Percentiles rank a stretch among this genome's conserved stretches.
Conservation (phyloP, 805 yeast genomes). For the Wickerhamomyces alni region DNA sequence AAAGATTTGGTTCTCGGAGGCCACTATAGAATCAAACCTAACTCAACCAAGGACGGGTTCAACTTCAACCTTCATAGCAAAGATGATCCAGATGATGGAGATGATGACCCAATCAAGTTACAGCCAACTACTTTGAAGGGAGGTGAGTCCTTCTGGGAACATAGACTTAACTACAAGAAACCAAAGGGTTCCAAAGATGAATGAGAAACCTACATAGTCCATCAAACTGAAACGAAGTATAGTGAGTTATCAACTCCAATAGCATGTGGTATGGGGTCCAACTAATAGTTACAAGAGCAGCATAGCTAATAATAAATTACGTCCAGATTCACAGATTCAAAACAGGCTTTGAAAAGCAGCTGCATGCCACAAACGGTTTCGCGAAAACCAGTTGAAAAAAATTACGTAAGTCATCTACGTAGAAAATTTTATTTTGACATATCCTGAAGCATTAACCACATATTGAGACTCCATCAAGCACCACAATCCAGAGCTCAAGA, state of each 20-base stretch:
- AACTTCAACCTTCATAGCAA: neutral
- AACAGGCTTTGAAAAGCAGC: no score
- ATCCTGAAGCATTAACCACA: neutral
- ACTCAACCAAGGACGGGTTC: neutral
- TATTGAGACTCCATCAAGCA: neutral
- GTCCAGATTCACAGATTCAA: no score
- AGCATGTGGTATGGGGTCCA: no score
- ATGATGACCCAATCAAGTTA: constrained; percentile 16
- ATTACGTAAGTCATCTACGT: neutral
- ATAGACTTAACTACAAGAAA: constrained; percentile 10
- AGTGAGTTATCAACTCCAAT: no score
- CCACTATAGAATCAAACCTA: constrained; percentile 28
- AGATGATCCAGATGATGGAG: constrained; percentile 18
- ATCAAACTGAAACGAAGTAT: no score
- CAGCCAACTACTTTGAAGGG: constrained; percentile 24
- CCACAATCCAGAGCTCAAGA: neutral
- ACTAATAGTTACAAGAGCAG: no score
- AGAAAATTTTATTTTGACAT: neutral
- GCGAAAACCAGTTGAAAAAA: neutral
- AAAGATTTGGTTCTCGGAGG: constrained; percentile 61
- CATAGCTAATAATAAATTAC: no score
- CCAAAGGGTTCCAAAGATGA: neutral
- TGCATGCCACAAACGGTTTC: no score
- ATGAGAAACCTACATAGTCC: no score
- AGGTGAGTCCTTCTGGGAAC: constrained; percentile 19